Evolutionary conservation across 805 yeast genomes (phyloP).

Genomic region (Teunomyces tritomae): DNA sequence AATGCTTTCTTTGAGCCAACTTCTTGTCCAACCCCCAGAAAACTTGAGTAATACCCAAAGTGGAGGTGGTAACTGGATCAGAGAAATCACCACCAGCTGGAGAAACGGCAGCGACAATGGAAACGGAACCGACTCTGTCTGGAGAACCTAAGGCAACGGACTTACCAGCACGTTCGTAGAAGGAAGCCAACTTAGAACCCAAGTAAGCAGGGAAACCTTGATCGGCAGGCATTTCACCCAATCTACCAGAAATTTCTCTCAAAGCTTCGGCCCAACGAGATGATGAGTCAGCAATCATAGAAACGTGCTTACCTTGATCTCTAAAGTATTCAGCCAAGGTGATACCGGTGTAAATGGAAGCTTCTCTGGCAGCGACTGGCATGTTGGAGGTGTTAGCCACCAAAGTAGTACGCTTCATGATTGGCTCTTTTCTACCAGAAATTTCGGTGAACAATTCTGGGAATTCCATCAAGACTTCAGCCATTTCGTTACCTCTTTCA

Average conservation of each 20-base stretch:
- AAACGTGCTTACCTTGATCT: conserved; percentile 98
- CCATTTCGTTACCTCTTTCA: conserved; percentile 99
- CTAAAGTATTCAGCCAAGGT: conserved; percentile 98
- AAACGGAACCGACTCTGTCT: conserved; percentile 93
- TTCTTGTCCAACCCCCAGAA: conserved; percentile 99
- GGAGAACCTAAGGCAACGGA: conserved; percentile 96
- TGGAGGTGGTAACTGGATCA: conserved; percentile 98
- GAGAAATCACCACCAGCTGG: conserved; percentile 99
- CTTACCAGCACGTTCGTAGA: conserved; percentile 99
- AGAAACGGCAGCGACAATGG: conserved; percentile 98
- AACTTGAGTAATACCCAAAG: conserved; percentile 99
- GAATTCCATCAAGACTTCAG: conserved; percentile 99
- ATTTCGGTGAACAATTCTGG: conserved; percentile 93
- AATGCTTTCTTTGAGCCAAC: conserved; percentile 98
- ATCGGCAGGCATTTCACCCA: conserved; percentile 99
- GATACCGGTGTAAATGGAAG: conserved; percentile 98
- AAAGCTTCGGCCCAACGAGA: conserved; percentile 99
- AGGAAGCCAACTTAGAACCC: conserved; percentile 98
- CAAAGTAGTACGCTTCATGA: conserved; percentile 97
- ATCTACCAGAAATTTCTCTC: conserved; percentile 99
- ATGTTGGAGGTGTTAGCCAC: conserved; percentile 98
- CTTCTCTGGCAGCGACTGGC: conserved; percentile 99
- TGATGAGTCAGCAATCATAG: conserved; percentile 99
- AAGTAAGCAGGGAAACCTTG: conserved; percentile 99
- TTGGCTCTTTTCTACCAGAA: conserved; percentile 93